phyloP scores from a whole-genome alignment of 179 eudicot genomes.

The Patellifolia procumbens region DNA sequence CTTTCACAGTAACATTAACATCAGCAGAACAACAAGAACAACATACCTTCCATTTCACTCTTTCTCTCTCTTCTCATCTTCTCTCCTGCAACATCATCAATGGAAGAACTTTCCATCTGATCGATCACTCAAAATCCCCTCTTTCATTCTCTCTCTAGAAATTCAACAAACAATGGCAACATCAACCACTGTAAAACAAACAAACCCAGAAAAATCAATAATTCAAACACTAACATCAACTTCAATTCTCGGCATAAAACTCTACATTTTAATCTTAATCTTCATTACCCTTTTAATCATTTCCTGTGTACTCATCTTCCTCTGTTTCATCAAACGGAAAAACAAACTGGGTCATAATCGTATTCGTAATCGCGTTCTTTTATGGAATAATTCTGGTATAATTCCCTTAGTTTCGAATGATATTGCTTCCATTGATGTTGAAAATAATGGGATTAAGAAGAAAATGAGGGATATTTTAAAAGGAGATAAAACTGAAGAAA shows the following conservation, averaged over 20 bases:
- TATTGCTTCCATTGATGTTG: slow-evolving; percentile 28
- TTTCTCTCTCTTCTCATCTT: not conserved
- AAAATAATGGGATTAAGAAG: slow-evolving; percentile 32
- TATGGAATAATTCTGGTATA: slow-evolving; percentile 45
- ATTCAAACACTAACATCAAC: slow-evolving; percentile 40
- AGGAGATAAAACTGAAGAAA: slow-evolving; percentile 26
- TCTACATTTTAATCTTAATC: slow-evolving; percentile 44
- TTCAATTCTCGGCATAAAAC: slow-evolving; percentile 58
- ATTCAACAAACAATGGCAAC: not conserved
- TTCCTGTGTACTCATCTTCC: slow-evolving; percentile 29
- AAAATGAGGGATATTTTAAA: slow-evolving; percentile 33
- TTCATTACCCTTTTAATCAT: slow-evolving; percentile 22
- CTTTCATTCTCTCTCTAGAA: not conserved
- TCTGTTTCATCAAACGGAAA: slow-evolving; percentile 37
- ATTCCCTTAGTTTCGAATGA: slow-evolving; percentile 55
- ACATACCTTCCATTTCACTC: slow-evolving; percentile 3
- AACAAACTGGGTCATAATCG: slow-evolving; percentile 28
- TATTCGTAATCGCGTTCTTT: slow-evolving; percentile 30
- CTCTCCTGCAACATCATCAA: slow-evolving; percentile 7
- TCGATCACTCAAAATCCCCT: not conserved
- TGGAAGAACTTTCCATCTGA: slow-evolving; percentile 6
- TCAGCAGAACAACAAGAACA: not conserved
- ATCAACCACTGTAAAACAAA: not conserved
- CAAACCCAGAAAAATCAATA: slow-evolving; percentile 19
- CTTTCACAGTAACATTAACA: slow-evolving; percentile 10